Conservation (phyloP, 2,329 filamentous ascomycete species). For the Dothistroma septosporum region DNA sequence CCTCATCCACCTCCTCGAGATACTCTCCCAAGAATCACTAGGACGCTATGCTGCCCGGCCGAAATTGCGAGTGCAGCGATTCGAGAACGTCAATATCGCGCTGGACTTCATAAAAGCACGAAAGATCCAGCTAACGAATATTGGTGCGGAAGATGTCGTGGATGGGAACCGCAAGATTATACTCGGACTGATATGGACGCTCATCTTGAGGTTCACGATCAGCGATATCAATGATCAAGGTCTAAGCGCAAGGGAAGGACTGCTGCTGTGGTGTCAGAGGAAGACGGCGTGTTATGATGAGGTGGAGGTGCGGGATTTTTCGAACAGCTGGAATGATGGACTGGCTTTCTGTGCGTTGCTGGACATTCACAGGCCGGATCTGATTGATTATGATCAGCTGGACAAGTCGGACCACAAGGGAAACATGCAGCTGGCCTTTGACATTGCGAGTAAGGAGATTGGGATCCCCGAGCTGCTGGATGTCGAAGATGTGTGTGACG, state of each 20-base stretch:
- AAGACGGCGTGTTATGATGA: conserved; percentile 99
- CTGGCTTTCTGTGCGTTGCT: conserved; percentile 93
- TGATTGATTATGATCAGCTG: conserved; percentile 93
- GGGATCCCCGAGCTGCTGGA: conserved; percentile 93
- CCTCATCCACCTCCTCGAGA: conserved; percentile 95
- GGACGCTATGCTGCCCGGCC: conserved; percentile 95
- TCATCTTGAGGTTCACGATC: conserved; percentile 97
- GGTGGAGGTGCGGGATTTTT: conserved; percentile 93
- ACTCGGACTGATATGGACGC: conserved; percentile 92
- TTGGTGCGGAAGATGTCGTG: conserved; percentile 95
- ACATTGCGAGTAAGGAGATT: conserved; percentile 92
- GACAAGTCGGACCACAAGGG: conserved; percentile 92
- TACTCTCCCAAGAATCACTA: conserved; percentile 87
- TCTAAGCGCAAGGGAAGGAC: conserved; percentile 92
- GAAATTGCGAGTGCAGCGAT: conserved; percentile 91
- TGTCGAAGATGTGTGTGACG: conserved; percentile 96
- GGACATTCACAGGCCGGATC: conserved; percentile 92
- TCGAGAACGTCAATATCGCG: conserved; percentile 96
- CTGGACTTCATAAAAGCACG: conserved; percentile 88
- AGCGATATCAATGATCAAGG: conserved; percentile 98
- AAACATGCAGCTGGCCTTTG: conserved; percentile 97
- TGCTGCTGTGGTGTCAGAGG: conserved; percentile 93
- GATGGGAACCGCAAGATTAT: conserved; percentile 98
- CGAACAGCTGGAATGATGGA: conserved; percentile 93
- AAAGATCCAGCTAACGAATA: conserved; percentile 96